Percentiles rank a stretch among this genome's conserved stretches.
These are phyloP conservation scores for Curvularia spicifera DNA, from an alignment of 2,329 filamentous ascomycete genomes.

Conservation along the genomic window DNA sequence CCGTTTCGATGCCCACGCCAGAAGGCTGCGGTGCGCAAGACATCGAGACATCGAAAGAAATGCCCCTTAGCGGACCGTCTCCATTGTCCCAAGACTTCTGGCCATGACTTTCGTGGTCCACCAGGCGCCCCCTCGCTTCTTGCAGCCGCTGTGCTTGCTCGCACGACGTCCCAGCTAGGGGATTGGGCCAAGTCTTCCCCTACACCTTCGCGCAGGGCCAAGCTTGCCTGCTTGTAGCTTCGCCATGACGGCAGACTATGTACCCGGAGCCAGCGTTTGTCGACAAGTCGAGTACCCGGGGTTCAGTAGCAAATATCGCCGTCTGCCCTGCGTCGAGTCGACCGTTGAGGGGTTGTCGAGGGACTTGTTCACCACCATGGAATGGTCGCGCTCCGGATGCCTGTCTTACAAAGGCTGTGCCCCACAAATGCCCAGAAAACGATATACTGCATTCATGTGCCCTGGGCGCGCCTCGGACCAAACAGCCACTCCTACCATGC, in stretches of 20 bases:
- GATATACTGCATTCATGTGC: slow-evolving; percentile 19
- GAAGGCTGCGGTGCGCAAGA: background rate
- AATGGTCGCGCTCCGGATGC: background rate
- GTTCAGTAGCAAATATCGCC: background rate
- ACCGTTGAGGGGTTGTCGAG: slow-evolving; percentile 1
- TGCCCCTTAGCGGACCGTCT: background rate
- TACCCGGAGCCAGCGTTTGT: background rate
- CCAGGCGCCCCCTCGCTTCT: slow-evolving; percentile 10
- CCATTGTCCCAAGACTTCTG: background rate
- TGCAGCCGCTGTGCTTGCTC: slow-evolving; percentile 9
- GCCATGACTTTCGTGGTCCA: background rate
- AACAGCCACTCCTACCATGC: slow-evolving; percentile 9
- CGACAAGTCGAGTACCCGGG: background rate
- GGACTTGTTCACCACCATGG: background rate
- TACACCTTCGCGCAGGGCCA: slow-evolving; percentile 16
- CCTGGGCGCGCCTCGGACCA: slow-evolving; percentile 19
- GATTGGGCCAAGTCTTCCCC: slow-evolving; percentile 9
- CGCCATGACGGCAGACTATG: background rate
- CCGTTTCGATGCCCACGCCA: background rate
- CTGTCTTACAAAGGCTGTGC: slow-evolving; percentile 16
- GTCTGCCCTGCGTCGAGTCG: background rate
- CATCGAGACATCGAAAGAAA: background rate
- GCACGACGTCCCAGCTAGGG: slow-evolving; percentile 9
- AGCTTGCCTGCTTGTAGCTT: slow-evolving; percentile 26
- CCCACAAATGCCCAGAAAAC: slow-evolving; percentile 27